phyloP scores from a whole-genome alignment of 768 basidiomycete genomes.

The Grammothele lineata region DNA sequence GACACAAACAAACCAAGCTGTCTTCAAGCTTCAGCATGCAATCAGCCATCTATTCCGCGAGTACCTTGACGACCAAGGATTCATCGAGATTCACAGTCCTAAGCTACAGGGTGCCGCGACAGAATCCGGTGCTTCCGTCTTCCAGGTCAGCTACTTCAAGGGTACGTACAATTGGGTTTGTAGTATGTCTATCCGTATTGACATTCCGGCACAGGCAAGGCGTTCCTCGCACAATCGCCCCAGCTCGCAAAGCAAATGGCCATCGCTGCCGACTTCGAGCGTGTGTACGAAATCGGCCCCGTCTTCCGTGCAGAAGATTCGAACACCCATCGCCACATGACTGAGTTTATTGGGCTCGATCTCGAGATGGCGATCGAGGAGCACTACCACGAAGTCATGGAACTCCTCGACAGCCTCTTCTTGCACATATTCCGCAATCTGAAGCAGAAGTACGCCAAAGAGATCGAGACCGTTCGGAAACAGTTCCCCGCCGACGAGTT shows the following conservation, averaged over 20 bases:
- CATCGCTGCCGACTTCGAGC: slow-evolving; percentile 96
- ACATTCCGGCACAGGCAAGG: slow-evolving; percentile 50
- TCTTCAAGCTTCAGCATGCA: slow-evolving; percentile 89
- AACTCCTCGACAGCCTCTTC: slow-evolving; percentile 84
- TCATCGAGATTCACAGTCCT: slow-evolving; percentile 95
- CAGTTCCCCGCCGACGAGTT: slow-evolving; percentile 97
- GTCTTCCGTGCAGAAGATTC: slow-evolving; percentile 98
- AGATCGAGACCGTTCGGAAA: slow-evolving; percentile 75
- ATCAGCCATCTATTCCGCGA: slow-evolving; percentile 86
- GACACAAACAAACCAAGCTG: slow-evolving; percentile 94
- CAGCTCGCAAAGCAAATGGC: slow-evolving; percentile 99
- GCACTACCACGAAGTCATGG: slow-evolving; percentile 97
- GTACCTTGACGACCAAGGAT: slow-evolving; percentile 67
- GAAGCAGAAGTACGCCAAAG: slow-evolving; percentile 67
- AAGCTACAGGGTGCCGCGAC: slow-evolving; percentile 97
- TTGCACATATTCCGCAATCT: slow-evolving; percentile 84
- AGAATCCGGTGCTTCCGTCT: slow-evolving; percentile 94
- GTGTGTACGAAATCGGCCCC: slow-evolving; percentile 94
- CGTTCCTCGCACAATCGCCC: slow-evolving; percentile 94
- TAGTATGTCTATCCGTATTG: not conserved
- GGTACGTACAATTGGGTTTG: slow-evolving; percentile 39
- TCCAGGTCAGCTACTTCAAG: slow-evolving; percentile 98
- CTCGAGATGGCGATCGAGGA: slow-evolving; percentile 98
- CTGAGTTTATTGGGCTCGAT: slow-evolving; percentile 98
- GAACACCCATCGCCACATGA: slow-evolving; percentile 96